These are phyloP conservation scores for Penicillium sclerotigenum DNA, from an alignment of 2,329 filamentous ascomycete species.

Conservation along the genomic window DNA sequence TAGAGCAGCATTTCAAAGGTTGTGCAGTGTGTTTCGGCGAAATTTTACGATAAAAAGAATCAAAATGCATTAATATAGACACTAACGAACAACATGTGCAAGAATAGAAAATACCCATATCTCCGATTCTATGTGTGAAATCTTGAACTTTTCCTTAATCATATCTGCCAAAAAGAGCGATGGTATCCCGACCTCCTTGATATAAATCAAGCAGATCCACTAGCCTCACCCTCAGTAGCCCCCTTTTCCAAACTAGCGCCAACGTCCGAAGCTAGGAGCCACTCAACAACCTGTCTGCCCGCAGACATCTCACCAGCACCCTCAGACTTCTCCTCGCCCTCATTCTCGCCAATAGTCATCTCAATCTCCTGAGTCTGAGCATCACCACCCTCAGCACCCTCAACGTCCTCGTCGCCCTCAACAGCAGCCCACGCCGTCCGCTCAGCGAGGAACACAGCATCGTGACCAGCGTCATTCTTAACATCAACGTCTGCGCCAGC, in stretches of 20 bases:
- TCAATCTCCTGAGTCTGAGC: conserved; percentile 24
- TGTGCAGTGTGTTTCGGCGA: neutral
- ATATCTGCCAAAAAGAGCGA: conserved; percentile 8
- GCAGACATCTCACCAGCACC: conserved; percentile 30
- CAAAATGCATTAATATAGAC: conserved; percentile 10
- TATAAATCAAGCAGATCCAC: conserved; percentile 17
- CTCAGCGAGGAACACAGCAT: conserved; percentile 71
- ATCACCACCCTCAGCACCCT: conserved; percentile 17
- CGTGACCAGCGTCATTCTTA: conserved; percentile 80
- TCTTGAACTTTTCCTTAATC: conserved; percentile 12
- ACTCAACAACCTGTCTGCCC: conserved; percentile 43
- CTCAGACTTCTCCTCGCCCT: conserved; percentile 15
- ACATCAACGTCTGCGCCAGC: conserved; percentile 73
- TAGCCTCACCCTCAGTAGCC: conserved; percentile 24
- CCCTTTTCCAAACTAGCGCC: conserved; percentile 34
- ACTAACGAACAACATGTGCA: conserved; percentile 6
- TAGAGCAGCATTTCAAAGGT: neutral
- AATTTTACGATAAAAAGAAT: neutral
- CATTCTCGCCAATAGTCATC: conserved; percentile 24
- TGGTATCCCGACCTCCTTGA: neutral
- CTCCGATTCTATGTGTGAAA: conserved; percentile 11
- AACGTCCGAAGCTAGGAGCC: conserved; percentile 41
- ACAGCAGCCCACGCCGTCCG: conserved; percentile 64
- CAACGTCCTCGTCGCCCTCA: conserved; percentile 39
- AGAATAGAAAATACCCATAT: conserved; percentile 12